A percentile compares a stretch with the other conserved stretches of the same genome.
Conservation (phyloP, 192 early-diverging fungal genomes). For the Endogone sp. region DNA sequence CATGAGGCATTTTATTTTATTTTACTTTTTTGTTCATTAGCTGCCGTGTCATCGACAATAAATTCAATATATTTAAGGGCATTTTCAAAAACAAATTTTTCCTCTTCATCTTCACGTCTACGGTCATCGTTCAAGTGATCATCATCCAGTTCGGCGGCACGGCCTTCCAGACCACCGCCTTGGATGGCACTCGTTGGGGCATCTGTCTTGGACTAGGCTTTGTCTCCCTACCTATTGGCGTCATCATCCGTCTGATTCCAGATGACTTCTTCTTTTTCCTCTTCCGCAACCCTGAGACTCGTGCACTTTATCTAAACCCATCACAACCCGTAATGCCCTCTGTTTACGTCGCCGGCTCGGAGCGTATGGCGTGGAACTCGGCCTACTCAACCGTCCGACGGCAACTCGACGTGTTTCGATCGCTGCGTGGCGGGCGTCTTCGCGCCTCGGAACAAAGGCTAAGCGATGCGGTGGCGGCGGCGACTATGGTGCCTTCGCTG, state of each 20-base stretch:
- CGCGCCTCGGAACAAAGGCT: conserved; percentile 10
- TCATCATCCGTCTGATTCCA: conserved; percentile 83
- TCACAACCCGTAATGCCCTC: conserved; percentile 2
- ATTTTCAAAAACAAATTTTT: conserved; percentile 80
- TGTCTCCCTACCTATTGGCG: conserved; percentile 80
- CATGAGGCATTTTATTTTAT: too few species aligned
- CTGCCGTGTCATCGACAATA: conserved; percentile 68
- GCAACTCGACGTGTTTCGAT: conserved; percentile 24
- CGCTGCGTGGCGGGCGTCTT: conserved; percentile 37
- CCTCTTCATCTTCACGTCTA: conserved; percentile 69
- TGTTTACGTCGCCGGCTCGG: conserved; percentile 29
- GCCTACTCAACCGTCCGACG: conserved; percentile 31
- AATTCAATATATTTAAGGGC: conserved; percentile 85
- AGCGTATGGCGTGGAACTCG: conserved; percentile 42
- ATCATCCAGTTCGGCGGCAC: conserved; percentile 87
- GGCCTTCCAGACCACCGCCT: conserved; percentile 72
- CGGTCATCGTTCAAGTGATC: conserved; percentile 74
- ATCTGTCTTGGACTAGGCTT: conserved; percentile 78
- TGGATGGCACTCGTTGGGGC: conserved; percentile 75
- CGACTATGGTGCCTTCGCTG: conserved; percentile 29
- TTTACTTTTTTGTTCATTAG: conserved; percentile 27
- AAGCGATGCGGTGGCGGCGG: conserved; percentile 16
- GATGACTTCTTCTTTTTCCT: conserved; percentile 47
- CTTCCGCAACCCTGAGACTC: conserved; percentile 22
- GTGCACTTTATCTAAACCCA: conserved; percentile 22